Conservation (phyloP, 2,329 filamentous ascomycete species). For the Penicillium sp. region DNA sequence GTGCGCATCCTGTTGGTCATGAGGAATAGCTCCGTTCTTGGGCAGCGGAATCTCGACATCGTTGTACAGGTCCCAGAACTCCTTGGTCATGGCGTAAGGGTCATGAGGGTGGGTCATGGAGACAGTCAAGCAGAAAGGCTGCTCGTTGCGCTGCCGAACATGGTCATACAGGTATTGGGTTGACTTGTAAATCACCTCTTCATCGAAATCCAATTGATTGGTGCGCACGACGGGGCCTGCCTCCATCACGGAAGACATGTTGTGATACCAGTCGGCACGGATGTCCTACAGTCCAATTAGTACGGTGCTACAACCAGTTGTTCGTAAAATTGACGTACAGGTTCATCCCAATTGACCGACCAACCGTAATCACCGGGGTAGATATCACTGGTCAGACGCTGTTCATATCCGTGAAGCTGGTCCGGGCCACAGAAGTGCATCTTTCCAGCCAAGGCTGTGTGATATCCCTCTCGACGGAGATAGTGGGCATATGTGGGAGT, state of each 20-base stretch:
- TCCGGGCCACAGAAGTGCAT: slow-evolving; percentile 94
- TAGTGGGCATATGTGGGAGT: slow-evolving; percentile 92
- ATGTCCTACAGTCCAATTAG: slow-evolving; percentile 33
- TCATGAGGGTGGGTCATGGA: slow-evolving; percentile 94
- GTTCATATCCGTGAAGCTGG: slow-evolving; percentile 91
- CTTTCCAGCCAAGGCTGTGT: slow-evolving; percentile 88
- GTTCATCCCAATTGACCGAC: slow-evolving; percentile 94
- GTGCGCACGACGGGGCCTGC: slow-evolving; percentile 84
- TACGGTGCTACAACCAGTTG: background rate
- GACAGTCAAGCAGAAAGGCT: slow-evolving; percentile 85
- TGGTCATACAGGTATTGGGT: slow-evolving; percentile 89
- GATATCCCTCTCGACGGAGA: slow-evolving; percentile 77
- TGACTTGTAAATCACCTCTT: slow-evolving; percentile 91
- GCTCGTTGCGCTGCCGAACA: slow-evolving; percentile 72
- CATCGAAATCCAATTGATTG: slow-evolving; percentile 94
- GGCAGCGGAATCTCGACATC: slow-evolving; percentile 83
- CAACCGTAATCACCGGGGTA: slow-evolving; percentile 93
- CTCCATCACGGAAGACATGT: slow-evolving; percentile 88
- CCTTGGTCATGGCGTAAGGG: slow-evolving; percentile 88
- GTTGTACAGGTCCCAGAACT: slow-evolving; percentile 92
- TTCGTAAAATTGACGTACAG: slow-evolving; percentile 44
- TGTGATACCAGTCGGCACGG: slow-evolving; percentile 92
- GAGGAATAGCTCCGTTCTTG: slow-evolving; percentile 66
- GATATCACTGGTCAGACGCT: slow-evolving; percentile 88
- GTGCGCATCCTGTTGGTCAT: slow-evolving; percentile 81